phyloP scores from a whole-genome alignment of 2,329 filamentous ascomycete genomes.

The Didymella exigua region DNA sequence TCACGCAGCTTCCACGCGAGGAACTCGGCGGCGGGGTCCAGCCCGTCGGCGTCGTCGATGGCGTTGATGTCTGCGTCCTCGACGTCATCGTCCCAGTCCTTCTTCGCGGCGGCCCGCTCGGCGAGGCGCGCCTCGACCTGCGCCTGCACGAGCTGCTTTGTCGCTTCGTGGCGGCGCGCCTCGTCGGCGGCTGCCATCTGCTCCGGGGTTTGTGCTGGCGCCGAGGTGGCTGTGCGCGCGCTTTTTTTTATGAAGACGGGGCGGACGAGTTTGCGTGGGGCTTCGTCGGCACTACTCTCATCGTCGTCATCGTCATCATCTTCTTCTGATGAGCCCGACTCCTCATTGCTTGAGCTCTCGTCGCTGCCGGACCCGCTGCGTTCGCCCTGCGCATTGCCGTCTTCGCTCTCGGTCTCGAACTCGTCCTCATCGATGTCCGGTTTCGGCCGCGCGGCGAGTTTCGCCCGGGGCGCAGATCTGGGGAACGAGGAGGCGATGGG shows the following conservation, averaged over 20 bases:
- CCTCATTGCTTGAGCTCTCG: slow-evolving; percentile 33
- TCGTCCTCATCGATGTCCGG: slow-evolving; percentile 55
- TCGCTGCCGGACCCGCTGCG: slow-evolving; percentile 20
- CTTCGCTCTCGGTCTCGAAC: slow-evolving; percentile 63
- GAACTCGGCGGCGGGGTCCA: slow-evolving; percentile 85
- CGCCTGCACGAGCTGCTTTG: slow-evolving; percentile 82
- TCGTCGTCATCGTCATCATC: too few species aligned
- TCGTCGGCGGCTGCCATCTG: slow-evolving; percentile 57
- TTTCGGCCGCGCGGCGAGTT: slow-evolving; percentile 49
- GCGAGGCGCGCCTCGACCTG: slow-evolving; percentile 83
- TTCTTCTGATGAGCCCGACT: slow-evolving; percentile 58
- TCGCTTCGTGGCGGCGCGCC: slow-evolving; percentile 68
- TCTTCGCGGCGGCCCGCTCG: slow-evolving; percentile 75
- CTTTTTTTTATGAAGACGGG: slow-evolving; percentile 71
- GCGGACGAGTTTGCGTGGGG: slow-evolving; percentile 62
- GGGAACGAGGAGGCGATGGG: slow-evolving; percentile 55
- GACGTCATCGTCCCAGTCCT: slow-evolving; percentile 79
- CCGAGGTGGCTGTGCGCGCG: slow-evolving; percentile 55
- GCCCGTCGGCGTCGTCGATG: slow-evolving; percentile 85
- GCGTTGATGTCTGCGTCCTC: slow-evolving; percentile 71
- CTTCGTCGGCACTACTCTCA: slow-evolving; percentile 64
- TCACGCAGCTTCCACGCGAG: slow-evolving; percentile 95
- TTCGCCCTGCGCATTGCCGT: slow-evolving; percentile 17
- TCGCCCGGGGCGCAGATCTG: slow-evolving; percentile 50
- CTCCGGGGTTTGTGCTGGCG: slow-evolving; percentile 45